Conservation (phyloP, 805 yeast genomes). For the Nakazawaea peltata region DNA sequence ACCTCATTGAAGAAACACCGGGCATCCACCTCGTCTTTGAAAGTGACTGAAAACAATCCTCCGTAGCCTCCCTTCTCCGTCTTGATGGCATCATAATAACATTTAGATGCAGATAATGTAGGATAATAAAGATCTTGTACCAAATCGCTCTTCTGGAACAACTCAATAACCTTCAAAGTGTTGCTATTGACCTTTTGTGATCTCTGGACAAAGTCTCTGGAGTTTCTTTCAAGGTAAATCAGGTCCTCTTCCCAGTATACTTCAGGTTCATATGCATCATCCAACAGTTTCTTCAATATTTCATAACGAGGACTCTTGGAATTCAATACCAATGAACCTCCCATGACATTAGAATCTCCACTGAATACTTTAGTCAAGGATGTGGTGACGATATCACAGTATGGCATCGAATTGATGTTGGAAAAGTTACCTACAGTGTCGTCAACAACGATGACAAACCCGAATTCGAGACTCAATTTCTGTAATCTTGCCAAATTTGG, state of each 20-base stretch:
- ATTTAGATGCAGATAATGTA: constrained; percentile 38
- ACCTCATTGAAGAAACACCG: constrained; percentile 65
- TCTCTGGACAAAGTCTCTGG: constrained; percentile 76
- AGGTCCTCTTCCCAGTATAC: constrained; percentile 92
- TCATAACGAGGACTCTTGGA: constrained; percentile 47
- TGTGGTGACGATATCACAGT: constrained; percentile 79
- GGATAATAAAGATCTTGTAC: constrained; percentile 73
- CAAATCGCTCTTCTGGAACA: constrained; percentile 41
- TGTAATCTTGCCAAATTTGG: constrained; percentile 67
- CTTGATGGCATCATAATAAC: constrained; percentile 64
- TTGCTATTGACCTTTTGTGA: constrained; percentile 48
- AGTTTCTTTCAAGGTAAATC: constrained; percentile 82
- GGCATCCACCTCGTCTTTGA: constrained; percentile 58
- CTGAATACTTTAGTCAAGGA: constrained; percentile 89
- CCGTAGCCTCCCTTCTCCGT: constrained; percentile 82
- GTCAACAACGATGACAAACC: constrained; percentile 79
- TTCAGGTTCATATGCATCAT: constrained; percentile 59
- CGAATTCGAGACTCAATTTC: constrained; percentile 56
- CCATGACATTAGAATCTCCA: constrained; percentile 95
- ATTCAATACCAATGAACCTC: constrained; percentile 79
- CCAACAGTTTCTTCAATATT: constrained; percentile 39
- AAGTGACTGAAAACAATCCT: constrained; percentile 70
- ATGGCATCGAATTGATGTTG: constrained; percentile 73
- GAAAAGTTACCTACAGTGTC: constrained; percentile 92
- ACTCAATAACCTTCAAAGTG: constrained; percentile 43